phyloP scores from a whole-genome alignment of 2,329 filamentous ascomycete species.

The Colletotrichum sp. region DNA sequence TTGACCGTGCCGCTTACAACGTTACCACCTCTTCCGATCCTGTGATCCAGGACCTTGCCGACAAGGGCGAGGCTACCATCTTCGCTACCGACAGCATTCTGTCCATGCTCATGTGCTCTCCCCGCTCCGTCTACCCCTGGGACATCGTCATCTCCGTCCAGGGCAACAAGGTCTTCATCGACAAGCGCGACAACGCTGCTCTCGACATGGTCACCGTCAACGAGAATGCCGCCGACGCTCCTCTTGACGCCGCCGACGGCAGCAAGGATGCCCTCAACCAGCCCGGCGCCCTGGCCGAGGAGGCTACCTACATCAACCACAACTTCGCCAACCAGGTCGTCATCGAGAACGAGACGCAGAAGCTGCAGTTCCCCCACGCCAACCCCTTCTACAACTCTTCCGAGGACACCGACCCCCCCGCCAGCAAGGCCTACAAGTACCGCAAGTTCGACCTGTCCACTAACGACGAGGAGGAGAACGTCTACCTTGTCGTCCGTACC shows the following conservation, averaged over 20 bases:
- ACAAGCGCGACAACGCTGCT: slow-evolving; percentile 95
- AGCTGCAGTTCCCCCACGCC: slow-evolving; percentile 83
- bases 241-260: slow-evolving; percentile 87
- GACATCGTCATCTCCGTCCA: slow-evolving; percentile 94
- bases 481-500: slow-evolving; percentile 91
- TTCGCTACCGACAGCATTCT: slow-evolving; percentile 97
- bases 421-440: slow-evolving; percentile 98
- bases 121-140: slow-evolving; percentile 97
- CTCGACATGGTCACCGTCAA: slow-evolving; percentile 99
- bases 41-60: slow-evolving; percentile 94
- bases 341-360: slow-evolving; percentile 76
- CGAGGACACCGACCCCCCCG: slow-evolving; percentile 91
- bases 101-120: slow-evolving; percentile 98
- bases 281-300: slow-evolving; percentile 88
- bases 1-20: slow-evolving; percentile 97
- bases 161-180: slow-evolving; percentile 96
- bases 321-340: slow-evolving; percentile 98
- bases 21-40: slow-evolving; percentile 96
- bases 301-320: slow-evolving; percentile 99
- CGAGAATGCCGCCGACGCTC: slow-evolving; percentile 96
- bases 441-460: slow-evolving; percentile 94
- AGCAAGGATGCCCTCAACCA: slow-evolving; percentile 96
- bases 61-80: slow-evolving; percentile 94
- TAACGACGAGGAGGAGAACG: slow-evolving; percentile 85
- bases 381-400: slow-evolving; percentile 98